Percentiles rank a stretch among this genome's conserved stretches.
phyloP scores from a whole-genome alignment of 2,329 filamentous ascomycete genomes.

The Lachnellula arida region DNA sequence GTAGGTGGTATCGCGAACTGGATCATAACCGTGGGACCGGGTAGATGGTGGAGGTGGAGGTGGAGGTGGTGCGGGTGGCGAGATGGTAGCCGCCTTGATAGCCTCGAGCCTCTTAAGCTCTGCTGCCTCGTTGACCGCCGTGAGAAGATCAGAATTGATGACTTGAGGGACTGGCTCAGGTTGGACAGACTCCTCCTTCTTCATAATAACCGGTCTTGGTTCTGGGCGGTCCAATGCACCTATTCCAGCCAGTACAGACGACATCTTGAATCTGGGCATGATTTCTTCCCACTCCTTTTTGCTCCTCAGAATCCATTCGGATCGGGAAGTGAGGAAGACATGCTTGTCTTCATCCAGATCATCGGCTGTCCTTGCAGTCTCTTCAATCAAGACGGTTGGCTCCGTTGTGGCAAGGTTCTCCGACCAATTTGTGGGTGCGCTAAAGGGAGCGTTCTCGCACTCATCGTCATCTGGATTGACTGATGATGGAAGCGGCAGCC shows the following conservation, averaged over 20 bases:
- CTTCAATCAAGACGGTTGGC: conserved; percentile 12
- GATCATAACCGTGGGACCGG: conserved; percentile 15
- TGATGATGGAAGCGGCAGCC: conserved; percentile 16
- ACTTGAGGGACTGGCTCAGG: neutral
- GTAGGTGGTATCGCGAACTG: conserved; percentile 15
- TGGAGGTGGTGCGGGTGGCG: conserved; percentile 10
- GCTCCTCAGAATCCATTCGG: conserved; percentile 7
- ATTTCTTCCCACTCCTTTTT: conserved; percentile 7
- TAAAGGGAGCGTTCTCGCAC: conserved; percentile 8
- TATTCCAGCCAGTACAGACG: conserved; percentile 5
- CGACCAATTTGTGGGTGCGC: conserved; percentile 9
- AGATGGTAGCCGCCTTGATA: conserved; percentile 5
- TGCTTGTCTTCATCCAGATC: conserved; percentile 13
- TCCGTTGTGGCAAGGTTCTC: conserved; percentile 8
- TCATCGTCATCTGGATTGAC: conserved; percentile 12
- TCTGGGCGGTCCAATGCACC: conserved; percentile 5
- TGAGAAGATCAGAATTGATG: conserved; percentile 6
- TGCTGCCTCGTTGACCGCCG: conserved; percentile 9
- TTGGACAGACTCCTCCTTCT: neutral
- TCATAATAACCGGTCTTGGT: neutral
- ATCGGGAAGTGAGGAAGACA: conserved; percentile 10
- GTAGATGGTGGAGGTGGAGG: neutral
- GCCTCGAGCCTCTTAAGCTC: neutral
- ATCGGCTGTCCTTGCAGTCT: neutral
- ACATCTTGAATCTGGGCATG: conserved; percentile 8